Base-by-base conservation (phyloP, 805 yeast species). In the Barnettozyma salicaria region DNA sequence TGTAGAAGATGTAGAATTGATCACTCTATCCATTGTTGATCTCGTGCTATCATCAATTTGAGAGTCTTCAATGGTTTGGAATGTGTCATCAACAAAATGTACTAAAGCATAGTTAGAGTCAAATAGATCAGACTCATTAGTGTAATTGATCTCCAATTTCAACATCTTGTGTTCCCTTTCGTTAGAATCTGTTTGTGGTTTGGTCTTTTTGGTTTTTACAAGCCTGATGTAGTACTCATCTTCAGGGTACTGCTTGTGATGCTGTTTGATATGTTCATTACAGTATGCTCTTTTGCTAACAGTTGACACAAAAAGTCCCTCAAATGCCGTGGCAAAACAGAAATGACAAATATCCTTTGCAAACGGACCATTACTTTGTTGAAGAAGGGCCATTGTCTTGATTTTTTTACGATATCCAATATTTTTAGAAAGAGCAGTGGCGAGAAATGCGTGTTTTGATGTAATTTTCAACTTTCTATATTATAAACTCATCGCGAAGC, bases 261-360 rank as follows among this genome's bases (percentile, higher is more conserved):
- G 96, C 32, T 71, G 60, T 5, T 49, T 45, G 0, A 89, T 69
- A 55, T 81, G 87, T 45, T 73, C 64, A 31, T 77, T 64, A 33
- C 82, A 74, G 34, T 82, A 84, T 6, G 87, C 76, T 37, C 81
- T 83, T 58, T 72, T 85, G 48, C 95, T 80, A 2, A 62, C 48
- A 34, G 92, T 63, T 45, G 96, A 89, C 11, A 89, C 74, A 51
- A 83, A 89, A 13, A 90, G 56, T 1, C 94, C 94, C 33, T 71
- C 73, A 35, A 63, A 61, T 4, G 85, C 74, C 0, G 85, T 76
- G 43, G 79, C 90, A 53, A 82, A 90, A 36, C 89, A 81, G 60
- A 74, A 90, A 64, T 83, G 82, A 55, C 97, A 89, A 47, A 88
- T 96, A 62, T 90, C 97, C 54, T 86, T 89, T 52, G 76, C 79